Percentiles rank a stretch among this genome's conserved stretches.
phyloP scores from a whole-genome alignment of 2,329 filamentous ascomycete genomes.

The Plectosphaerella cucumerina region DNA sequence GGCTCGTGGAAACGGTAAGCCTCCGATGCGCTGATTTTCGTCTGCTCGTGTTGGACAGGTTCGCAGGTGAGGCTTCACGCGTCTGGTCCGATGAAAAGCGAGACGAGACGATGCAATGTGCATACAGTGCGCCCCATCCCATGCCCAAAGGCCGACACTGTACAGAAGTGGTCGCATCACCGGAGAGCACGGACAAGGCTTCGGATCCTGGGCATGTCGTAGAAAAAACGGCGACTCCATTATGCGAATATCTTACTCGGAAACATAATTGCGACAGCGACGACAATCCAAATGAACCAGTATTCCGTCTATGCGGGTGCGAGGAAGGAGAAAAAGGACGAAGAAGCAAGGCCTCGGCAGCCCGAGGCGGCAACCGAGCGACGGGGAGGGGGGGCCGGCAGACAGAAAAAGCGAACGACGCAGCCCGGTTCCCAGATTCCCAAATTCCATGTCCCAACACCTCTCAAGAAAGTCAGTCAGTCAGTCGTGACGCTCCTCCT shows the following conservation, averaged over 20 bases:
- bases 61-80: not conserved
- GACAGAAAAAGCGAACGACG: constrained; percentile 11
- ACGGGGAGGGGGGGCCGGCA: constrained; percentile 1
- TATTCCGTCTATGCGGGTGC: constrained; percentile 1
- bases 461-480: constrained; percentile 11
- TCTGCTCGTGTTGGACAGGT: no score
- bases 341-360: not conserved
- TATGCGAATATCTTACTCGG: not conserved
- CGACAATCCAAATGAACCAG: constrained; percentile 1
- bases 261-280: not conserved
- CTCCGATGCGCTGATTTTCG: no score
- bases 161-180: no score
- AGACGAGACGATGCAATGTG: not conserved
- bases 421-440: constrained; percentile 9
- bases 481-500: not conserved
- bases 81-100: constrained; percentile 1
- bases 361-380: not conserved
- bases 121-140: not conserved
- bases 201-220: not conserved
- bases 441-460: constrained; percentile 9
- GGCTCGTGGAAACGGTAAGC: no score
- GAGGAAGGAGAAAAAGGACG: not conserved
- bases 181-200: not conserved
- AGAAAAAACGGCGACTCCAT: not conserved
- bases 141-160: no score